phyloP scores from a whole-genome alignment of 176 grass and related monocot species.

The Oryza longistaminata region DNA sequence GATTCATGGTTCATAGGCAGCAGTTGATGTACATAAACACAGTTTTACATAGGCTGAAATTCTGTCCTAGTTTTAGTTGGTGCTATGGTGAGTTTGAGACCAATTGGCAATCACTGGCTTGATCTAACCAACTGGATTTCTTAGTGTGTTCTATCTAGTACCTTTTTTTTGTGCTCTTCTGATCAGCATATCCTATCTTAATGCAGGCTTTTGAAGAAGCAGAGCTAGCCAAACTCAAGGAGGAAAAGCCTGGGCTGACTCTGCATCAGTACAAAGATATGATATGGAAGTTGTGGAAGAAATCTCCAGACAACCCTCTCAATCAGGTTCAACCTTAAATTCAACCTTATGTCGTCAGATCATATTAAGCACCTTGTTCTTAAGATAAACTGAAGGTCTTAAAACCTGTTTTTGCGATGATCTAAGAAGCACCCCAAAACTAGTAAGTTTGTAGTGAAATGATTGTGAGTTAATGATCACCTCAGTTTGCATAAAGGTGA shows the following conservation, averaged over 20 bases:
- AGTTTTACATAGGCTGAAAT: neutral
- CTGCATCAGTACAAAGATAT: conserved; percentile 75
- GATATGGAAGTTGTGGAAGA: conserved; percentile 83
- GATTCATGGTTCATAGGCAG: neutral
- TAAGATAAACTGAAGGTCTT: neutral
- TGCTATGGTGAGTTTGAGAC: neutral
- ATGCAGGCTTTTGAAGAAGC: conserved; percentile 66
- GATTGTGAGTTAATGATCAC: neutral
- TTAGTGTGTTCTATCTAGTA: neutral
- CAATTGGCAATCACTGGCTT: neutral
- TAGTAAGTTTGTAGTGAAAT: neutral
- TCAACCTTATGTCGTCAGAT: neutral
- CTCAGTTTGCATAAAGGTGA: neutral
- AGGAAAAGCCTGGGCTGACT: conserved; percentile 70
- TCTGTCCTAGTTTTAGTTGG: neutral
- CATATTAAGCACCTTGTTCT: neutral
- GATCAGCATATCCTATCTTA: neutral
- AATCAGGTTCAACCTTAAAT: conserved; percentile 50
- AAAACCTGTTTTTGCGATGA: neutral
- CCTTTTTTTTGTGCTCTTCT: neutral
- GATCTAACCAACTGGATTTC: neutral
- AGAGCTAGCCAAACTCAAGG: conserved; percentile 69
- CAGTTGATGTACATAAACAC: neutral
- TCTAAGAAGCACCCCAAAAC: neutral
- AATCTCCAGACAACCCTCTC: conserved; percentile 74